Evolutionary conservation across 1,139 yeast genomes (phyloP).

Genomic region (Candida freyschussii): DNA sequence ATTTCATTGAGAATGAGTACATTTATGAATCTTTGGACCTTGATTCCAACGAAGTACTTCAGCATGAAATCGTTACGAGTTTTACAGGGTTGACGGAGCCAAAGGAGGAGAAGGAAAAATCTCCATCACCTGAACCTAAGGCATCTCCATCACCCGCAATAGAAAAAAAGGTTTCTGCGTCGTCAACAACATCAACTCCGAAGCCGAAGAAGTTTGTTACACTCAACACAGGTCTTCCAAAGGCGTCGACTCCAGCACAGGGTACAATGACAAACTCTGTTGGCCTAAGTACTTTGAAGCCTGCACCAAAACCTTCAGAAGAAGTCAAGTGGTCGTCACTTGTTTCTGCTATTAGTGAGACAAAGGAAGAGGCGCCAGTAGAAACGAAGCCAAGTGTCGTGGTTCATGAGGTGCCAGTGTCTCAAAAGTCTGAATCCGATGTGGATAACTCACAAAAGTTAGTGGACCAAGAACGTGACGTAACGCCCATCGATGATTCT

Average conservation of each 20-base stretch:
- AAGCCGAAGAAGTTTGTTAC: conserved; percentile 10
- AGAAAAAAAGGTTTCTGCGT: conserved; percentile 4
- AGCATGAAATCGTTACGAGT: conserved; percentile 40
- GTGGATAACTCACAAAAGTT: too few species aligned
- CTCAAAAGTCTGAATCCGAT: too few species aligned
- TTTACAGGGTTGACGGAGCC: conserved; percentile 28
- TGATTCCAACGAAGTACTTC: conserved; percentile 48
- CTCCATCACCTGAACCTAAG: conserved; percentile 13
- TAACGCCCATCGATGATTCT: conserved; percentile 24
- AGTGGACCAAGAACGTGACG: conserved; percentile 6
- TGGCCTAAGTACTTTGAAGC: conserved; percentile 4
- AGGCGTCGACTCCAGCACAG: not conserved
- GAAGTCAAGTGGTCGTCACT: conserved; percentile 72
- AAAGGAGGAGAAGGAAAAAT: conserved; percentile 12
- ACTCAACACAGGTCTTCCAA: not conserved
- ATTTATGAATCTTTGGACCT: conserved; percentile 65
- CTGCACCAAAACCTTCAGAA: conserved; percentile 45
- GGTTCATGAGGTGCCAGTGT: too few species aligned
- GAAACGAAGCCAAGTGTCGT: not conserved
- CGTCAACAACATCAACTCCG: conserved; percentile 7
- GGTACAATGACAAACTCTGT: not conserved
- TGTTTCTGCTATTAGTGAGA: conserved; percentile 42
- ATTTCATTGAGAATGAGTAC: conserved; percentile 72
- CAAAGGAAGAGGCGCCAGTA: conserved; percentile 5
- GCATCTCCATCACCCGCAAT: conserved; percentile 3